Conservation (phyloP, 2,329 filamentous ascomycete genomes). For the Periconia macrospinosa region DNA sequence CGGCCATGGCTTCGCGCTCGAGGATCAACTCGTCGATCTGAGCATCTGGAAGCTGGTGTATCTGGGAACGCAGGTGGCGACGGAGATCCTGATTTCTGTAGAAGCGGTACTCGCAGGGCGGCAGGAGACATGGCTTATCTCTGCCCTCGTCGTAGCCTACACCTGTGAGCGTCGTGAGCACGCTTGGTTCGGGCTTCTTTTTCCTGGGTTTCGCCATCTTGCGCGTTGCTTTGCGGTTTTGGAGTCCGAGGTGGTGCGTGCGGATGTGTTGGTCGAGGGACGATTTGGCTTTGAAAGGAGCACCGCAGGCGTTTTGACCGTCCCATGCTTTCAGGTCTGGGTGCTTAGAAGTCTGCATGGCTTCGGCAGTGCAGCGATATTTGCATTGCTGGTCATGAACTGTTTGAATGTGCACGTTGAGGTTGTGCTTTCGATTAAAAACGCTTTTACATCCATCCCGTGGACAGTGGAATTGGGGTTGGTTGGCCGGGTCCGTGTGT, state of each 20-base stretch:
- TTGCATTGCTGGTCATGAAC: conserved; percentile 73
- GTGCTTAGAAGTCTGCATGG: conserved; percentile 59
- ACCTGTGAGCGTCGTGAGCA: conserved; percentile 56
- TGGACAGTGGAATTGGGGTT: conserved; percentile 64
- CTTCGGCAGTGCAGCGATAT: conserved; percentile 76
- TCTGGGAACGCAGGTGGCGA: conserved; percentile 53
- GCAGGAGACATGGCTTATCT: conserved; percentile 56
- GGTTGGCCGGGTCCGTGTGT: conserved; percentile 52
- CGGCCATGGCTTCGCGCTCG: conserved; percentile 44
- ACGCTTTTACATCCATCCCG: conserved; percentile 69
- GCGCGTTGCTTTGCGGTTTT: conserved; percentile 39
- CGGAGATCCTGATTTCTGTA: conserved; percentile 60
- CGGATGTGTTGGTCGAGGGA: conserved; percentile 83
- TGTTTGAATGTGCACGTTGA: conserved; percentile 75
- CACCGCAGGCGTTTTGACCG: conserved; percentile 69
- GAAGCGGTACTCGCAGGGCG: conserved; percentile 58
- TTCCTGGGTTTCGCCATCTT: conserved; percentile 44
- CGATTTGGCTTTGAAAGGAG: conserved; percentile 74
- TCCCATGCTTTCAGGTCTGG: conserved; percentile 64
- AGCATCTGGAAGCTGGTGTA: conserved; percentile 41
- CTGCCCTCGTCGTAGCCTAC: conserved; percentile 54
- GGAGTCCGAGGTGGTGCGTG: conserved; percentile 73
- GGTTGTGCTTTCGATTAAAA: conserved; percentile 83
- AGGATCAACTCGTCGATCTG: conserved; percentile 42
- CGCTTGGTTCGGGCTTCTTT: conserved; percentile 29